Conservation (phyloP, 768 basidiomycete species). For the Piloderma croceum region DNA sequence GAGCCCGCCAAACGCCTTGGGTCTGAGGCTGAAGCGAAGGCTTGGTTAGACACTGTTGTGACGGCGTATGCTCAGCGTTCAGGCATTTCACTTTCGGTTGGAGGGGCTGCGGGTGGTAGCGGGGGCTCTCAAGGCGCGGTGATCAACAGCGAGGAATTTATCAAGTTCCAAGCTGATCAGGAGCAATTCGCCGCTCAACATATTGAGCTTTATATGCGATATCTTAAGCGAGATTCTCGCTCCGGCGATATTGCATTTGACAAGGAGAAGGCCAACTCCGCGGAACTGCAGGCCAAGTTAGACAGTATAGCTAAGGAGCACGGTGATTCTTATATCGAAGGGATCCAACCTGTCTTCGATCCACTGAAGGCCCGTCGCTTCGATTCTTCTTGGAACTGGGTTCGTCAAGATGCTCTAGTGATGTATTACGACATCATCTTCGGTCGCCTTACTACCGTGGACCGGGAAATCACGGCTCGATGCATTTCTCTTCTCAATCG, state of each 20-base stretch:
- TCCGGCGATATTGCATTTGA: slow-evolving; percentile 89
- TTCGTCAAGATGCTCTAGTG: slow-evolving; percentile 88
- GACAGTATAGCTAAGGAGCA: slow-evolving; percentile 90
- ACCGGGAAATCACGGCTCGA: slow-evolving; percentile 93
- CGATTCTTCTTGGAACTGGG: slow-evolving; percentile 99
- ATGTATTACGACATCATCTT: slow-evolving; percentile 99
- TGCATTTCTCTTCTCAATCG: slow-evolving; percentile 98
- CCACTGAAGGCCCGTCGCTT: slow-evolving; percentile 95
- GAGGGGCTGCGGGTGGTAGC: slow-evolving; percentile 53
- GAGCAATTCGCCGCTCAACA: slow-evolving; percentile 89
- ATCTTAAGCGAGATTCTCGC: slow-evolving; percentile 89
- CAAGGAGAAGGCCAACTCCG: slow-evolving; percentile 69
- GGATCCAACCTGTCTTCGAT: slow-evolving; percentile 92
- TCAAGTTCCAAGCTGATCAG: slow-evolving; percentile 93
- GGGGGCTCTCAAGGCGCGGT: slow-evolving; percentile 72
- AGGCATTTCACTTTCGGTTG: slow-evolving; percentile 77
- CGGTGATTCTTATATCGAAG: slow-evolving; percentile 88
- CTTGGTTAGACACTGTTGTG: slow-evolving; percentile 87
- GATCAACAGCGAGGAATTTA: slow-evolving; percentile 97
- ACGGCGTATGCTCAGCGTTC: slow-evolving; percentile 81
- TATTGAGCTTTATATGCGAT: slow-evolving; percentile 94
- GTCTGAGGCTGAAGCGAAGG: slow-evolving; percentile 87
- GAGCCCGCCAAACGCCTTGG: slow-evolving; percentile 92
- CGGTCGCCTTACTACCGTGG: slow-evolving; percentile 88
- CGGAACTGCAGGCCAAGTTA: slow-evolving; percentile 74